Percentiles rank a stretch among this genome's conserved stretches.
Conservation (phyloP, 768 basidiomycete genomes). For the Agrocybe praecox region DNA sequence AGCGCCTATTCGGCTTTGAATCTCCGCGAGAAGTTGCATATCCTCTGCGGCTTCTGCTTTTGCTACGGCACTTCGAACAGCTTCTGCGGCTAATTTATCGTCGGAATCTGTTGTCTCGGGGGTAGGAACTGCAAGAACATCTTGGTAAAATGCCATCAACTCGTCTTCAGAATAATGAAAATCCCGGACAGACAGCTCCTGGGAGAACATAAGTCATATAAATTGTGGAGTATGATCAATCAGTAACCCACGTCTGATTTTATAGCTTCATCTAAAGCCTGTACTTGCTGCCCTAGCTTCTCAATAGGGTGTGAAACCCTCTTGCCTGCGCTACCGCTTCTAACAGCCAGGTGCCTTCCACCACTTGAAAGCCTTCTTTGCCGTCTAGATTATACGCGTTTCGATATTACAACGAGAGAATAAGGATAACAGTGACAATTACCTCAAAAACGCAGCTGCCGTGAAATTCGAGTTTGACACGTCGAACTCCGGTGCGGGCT, state of each 20-base stretch:
- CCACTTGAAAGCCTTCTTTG: neutral
- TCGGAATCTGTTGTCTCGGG: constrained; percentile 8
- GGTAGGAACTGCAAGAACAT: constrained; percentile 39
- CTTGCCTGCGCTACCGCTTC: constrained; percentile 1
- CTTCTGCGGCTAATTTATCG: constrained; percentile 14
- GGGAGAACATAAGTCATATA: neutral
- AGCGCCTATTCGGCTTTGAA: constrained; percentile 35
- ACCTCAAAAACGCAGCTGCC: neutral
- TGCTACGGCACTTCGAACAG: constrained; percentile 17
- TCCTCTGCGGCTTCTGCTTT: constrained; percentile 33
- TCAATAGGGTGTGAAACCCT: constrained; percentile 16
- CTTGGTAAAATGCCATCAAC: constrained; percentile 43
- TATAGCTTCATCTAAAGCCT: constrained; percentile 36
- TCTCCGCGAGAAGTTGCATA: constrained; percentile 29
- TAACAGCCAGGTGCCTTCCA: constrained; percentile 6
- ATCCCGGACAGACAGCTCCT: constrained; percentile 34
- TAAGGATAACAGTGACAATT: neutral
- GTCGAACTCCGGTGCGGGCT: constrained; percentile 1
- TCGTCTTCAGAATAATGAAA: constrained; percentile 45
- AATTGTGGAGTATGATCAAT: neutral
- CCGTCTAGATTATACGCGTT: neutral
- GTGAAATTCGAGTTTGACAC: neutral
- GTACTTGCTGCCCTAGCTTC: constrained; percentile 38
- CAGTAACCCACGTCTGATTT: constrained; percentile 31
- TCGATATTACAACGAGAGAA: neutral